Base-by-base conservation (phyloP, 2,329 filamentous ascomycete species). In the Clarireedia homoeocarpa region DNA sequence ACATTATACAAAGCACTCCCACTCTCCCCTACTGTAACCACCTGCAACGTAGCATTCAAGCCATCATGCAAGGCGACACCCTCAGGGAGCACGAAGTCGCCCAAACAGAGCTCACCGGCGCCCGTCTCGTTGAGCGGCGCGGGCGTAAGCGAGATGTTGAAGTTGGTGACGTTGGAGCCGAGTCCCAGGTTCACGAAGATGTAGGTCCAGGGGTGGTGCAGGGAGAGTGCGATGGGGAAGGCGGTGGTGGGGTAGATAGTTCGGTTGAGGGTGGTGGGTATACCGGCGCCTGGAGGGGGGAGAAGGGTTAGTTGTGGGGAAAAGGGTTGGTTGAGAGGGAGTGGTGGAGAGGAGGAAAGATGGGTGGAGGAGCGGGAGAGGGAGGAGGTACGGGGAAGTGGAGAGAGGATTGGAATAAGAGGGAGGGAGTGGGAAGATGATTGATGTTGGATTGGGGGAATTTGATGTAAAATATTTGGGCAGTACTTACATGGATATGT, bases 1-100 rank as follows among this genome's bases (percentile, higher is more conserved):
- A 54, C 57, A 26, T 59, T 59, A 23, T 59, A 59, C n/a, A 59
- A 44, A 6, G 54, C 54, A 40, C 51, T 48, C 10, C 57, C 57
- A 36, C 51, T 59, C 15, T 49, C 24, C 9, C 54, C 54, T 0
- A 56, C 38, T 14, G 57, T 59, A 34, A 56, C 57, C 1, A 59
- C 55, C 38, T 59, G 57, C 6, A 59, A n/a, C 24, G 57, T 53
- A 5, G 57, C 57, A 4, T 57, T 42, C 27, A 51, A 26, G 1
- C 57, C 57, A 30, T 59, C 39, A 36, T 53, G 23, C 14, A 53
- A 6, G 20, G 7, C 45, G 44, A 59, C 4, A 2, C 34, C 50
- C 15, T 48, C 36, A 5, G 57, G 57, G 14, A 59, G 9, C 7
- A 24, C 17, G 42, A 59, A 38, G 15, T 59, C 38, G 0, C 50